phyloP scores from a whole-genome alignment of 148 eudicot genomes.

The Dianthus caryophyllus region DNA sequence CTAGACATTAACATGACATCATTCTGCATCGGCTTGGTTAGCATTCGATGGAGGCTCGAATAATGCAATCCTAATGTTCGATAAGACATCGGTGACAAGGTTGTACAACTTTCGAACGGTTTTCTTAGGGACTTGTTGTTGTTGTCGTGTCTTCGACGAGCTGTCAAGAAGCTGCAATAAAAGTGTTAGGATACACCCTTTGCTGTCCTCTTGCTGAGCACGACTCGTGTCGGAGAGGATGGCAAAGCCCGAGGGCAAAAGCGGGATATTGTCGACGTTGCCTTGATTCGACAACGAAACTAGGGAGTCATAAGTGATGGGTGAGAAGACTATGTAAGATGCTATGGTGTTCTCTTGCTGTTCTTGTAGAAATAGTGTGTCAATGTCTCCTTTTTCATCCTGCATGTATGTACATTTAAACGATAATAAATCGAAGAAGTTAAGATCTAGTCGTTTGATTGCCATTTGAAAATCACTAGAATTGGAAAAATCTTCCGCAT shows the following conservation, averaged over 20 bases:
- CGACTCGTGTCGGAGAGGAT: constrained; percentile 26
- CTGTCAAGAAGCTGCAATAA: constrained; percentile 40
- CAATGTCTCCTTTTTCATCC: constrained; percentile 21
- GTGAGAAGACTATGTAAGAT: constrained; percentile 39
- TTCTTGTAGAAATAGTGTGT: constrained; percentile 45
- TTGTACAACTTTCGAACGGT: constrained; percentile 24
- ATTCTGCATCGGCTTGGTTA: constrained; percentile 11
- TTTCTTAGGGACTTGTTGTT: constrained; percentile 27
- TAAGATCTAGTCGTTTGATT: too few species aligned
- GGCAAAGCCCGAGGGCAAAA: constrained; percentile 46
- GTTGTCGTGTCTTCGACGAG: constrained; percentile 8
- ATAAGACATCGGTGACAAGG: constrained; percentile 27
- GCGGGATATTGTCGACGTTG: constrained; percentile 23
- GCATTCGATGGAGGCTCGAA: constrained; percentile 17
- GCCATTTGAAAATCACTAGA: too few species aligned
- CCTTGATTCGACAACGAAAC: constrained; percentile 26
- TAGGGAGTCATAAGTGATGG: constrained; percentile 29
- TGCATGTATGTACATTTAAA: constrained; percentile 4
- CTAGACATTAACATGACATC: neutral
- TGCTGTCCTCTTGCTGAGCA: constrained; percentile 4
- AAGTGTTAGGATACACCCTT: constrained; percentile 38
- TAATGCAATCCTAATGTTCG: constrained; percentile 28
- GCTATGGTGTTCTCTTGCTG: constrained; percentile 27
- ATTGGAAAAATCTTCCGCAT: too few species aligned
- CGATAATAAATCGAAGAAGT: neutral